Evolutionary conservation across 768 basidiomycete species (phyloP), one percentile per base, ranked within the genome.

Genomic region (Trametes coccinea): DNA sequence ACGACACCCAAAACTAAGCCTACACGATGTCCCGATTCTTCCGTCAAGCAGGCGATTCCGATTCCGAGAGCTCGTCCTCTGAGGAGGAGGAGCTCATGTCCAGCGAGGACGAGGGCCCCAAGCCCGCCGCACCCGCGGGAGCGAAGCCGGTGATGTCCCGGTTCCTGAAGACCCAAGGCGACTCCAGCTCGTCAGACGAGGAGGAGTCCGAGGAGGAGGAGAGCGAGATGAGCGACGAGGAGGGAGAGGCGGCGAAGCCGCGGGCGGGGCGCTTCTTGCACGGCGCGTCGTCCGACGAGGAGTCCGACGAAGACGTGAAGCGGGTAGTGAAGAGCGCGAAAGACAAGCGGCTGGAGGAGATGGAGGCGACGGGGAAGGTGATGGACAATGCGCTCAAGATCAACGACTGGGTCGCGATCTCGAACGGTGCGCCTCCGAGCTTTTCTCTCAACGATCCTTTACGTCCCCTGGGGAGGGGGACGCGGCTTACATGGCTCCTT

Each of bases 331-430:
- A 93, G 74, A 93, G 92, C 71, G 95, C 96, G 43, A 90, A 90
- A 69, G 92, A 95, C 75, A 95, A 93, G 74, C 82, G 95, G 55
- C 75, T 95, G 71, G 93, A 90, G 50, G 97, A 98, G 81, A 95
- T 98, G 86, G 95, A 98, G 74, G 86, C 86, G 1, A 90, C 89
- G 3, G 92, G 93, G 57, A 95, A 90, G 76, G 80, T 80, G 49
- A 97, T 98, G 79, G 93, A 96, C 49, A 98, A 99, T 72, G 95
- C 89, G 17, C 80, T 92, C 64, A 96, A 92, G 81, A 95, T 96
- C 67, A 96, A 95, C 69, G 95, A 99, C 76, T 99, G 97, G 97
- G 87, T 89, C 29, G 86, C 85, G 31, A 95, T 94, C 69, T 93
- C 90, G 22, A 88, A 84, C 61, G 95, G 95, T 94, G 68, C 58